Evolutionary conservation across 345 rosid genomes (phyloP).

Genomic region (Moricandia arvensis): DNA sequence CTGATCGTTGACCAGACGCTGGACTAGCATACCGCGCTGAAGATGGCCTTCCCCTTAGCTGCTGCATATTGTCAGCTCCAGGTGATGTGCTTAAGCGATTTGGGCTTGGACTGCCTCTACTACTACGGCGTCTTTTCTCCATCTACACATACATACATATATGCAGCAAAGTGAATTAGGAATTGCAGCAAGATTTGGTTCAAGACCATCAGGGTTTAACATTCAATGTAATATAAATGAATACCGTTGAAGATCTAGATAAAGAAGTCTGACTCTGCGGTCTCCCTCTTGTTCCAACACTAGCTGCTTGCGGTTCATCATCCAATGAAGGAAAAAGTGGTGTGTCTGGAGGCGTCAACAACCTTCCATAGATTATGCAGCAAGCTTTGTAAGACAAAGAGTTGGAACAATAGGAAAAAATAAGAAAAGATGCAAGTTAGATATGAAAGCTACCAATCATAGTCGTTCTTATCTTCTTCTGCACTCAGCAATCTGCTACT

Average conservation of each 20-base stretch:
- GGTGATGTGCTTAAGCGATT: conserved; percentile 92
- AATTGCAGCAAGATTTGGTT: not conserved
- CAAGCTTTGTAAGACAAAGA: conserved; percentile 38
- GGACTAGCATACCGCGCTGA: conserved; percentile 80
- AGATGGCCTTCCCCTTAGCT: conserved; percentile 80
- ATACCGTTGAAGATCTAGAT: conserved; percentile 96
- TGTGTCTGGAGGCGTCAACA: conserved; percentile 95
- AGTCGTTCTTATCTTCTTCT: conserved; percentile 93
- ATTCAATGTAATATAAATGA: not conserved
- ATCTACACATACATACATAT: conserved; percentile 47
- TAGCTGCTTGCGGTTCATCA: conserved; percentile 63
- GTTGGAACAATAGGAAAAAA: conserved; percentile 6
- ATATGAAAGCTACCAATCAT: conserved; percentile 73
- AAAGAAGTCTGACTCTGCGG: conserved; percentile 83
- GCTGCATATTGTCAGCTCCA: conserved; percentile 62
- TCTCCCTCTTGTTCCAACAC: conserved; percentile 70
- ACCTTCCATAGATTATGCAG: conserved; percentile 57
- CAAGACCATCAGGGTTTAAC: no score
- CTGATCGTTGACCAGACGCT: conserved; percentile 47
- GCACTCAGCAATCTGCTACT: conserved; percentile 78
- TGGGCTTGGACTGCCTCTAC: conserved; percentile 95
- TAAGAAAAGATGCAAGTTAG: not conserved
- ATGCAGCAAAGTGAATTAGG: conserved; percentile 5
- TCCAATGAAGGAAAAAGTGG: conserved; percentile 96
- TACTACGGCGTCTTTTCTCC: conserved; percentile 90